Base-by-base conservation (phyloP, 495 filamentous ascomycete species). In the Aspergillus taichungensis region DNA sequence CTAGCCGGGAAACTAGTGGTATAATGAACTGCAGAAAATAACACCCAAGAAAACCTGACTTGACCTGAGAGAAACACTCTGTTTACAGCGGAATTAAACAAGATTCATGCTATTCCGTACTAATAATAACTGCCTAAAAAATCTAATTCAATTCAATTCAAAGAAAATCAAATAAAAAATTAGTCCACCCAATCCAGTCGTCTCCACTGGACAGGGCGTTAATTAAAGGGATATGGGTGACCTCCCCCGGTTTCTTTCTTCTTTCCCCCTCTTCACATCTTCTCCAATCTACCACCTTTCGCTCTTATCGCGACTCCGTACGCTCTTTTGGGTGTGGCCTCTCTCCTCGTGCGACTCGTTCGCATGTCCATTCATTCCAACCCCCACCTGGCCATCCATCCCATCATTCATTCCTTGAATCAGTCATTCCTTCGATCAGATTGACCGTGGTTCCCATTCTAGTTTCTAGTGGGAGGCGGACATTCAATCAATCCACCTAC, bases 331-430 rank as follows among this genome's bases (percentile, higher is more conserved):
- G 49, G 47, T 48, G 54, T 47, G 40, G 43, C 14, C 44, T 37
- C 37, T 18, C 14, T 50, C 45, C 50, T 59, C 52, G 64, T 63
- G 64, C 54, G 59, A 44, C 38, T 38, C 38, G 28, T 12, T 57
- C 45, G 63, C 65, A 66, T 58, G 44, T 64, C 58, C 65, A 56
- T 48, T 68, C 65, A 28, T 68, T 64, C 45, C 14, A 10, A 33
- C 33, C 38, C 33, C 40, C 37, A 18, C 41, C 12, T 49, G 12
- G 29, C 45, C 42, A 46, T 54, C 47, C 47, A 49, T 28, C 53
- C 45, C 53, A 45, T 47, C 53, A 50, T 12, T 51, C 47, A 37
- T 47, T 37, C 42, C 38, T 42, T 43, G 27, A 13, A 24, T 28
- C 24, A 40, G n/a, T 11, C 31, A 13, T 27, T 37, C 9, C 36